Percentiles rank a stretch among this genome's conserved stretches.
phyloP scores from a whole-genome alignment of 768 basidiomycete species.

The Saitozyma podzolica region DNA sequence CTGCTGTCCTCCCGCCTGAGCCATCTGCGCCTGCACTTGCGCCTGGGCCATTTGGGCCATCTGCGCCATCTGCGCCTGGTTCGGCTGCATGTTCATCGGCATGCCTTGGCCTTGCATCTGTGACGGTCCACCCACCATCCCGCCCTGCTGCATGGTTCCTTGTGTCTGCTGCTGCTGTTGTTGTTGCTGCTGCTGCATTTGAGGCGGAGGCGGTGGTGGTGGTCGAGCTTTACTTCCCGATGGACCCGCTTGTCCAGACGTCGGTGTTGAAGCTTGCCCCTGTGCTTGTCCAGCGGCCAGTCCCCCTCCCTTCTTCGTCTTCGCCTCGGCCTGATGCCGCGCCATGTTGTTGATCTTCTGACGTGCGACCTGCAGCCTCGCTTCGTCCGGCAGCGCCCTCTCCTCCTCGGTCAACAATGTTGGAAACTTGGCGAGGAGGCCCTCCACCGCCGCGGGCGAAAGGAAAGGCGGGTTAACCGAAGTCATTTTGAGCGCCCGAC shows the following conservation, averaged over 20 bases:
- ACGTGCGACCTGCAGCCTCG: constrained; percentile 16
- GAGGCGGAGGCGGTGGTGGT: background rate
- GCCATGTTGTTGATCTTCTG: constrained; percentile 13
- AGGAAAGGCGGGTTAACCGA: too few species aligned
- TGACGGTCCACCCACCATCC: background rate
- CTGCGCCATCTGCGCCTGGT: constrained; percentile 9
- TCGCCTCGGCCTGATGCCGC: constrained; percentile 1
- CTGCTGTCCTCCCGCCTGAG: constrained; percentile 3
- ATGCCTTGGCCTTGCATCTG: constrained; percentile 17
- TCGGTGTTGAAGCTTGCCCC: too few species aligned
- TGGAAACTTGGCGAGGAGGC: constrained; percentile 26
- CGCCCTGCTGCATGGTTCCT: background rate
- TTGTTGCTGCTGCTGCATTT: constrained; percentile 2
- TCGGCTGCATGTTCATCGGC: constrained; percentile 10
- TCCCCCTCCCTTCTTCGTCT: background rate
- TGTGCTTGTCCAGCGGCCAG: constrained; percentile 1
- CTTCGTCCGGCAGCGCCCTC: constrained; percentile 15
- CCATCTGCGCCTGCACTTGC: constrained; percentile 9
- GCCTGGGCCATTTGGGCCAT: background rate
- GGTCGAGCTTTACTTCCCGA: too few species aligned
- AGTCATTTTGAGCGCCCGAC: too few species aligned
- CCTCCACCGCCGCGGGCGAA: background rate
- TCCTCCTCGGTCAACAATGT: constrained; percentile 22
- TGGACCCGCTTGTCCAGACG: too few species aligned
- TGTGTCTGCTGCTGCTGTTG: constrained; percentile 3